Evolutionary conservation across 768 basidiomycete genomes (phyloP).

Genomic region (Sporobolomyces phaffii): DNA sequence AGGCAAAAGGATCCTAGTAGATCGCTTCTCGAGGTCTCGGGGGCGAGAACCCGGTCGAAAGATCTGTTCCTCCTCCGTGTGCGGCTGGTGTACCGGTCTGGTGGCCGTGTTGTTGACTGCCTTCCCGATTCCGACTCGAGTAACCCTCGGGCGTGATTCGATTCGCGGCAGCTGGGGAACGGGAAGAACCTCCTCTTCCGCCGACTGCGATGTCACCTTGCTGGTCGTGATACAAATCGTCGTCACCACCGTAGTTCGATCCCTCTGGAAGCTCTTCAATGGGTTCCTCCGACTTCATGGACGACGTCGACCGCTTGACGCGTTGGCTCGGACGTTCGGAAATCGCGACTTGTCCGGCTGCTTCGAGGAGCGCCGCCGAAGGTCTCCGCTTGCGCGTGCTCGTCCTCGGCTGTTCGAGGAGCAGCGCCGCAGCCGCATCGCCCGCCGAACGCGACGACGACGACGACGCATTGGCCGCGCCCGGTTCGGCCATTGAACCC

Average conservation of each 20-base stretch:
- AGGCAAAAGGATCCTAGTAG: too few relatives aligned
- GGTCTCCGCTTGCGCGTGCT: conserved; percentile 34
- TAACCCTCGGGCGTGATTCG: too few relatives aligned
- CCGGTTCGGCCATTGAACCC: neutral
- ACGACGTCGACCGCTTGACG: neutral
- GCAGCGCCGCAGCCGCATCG: neutral
- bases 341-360: conserved; percentile 18
- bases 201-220: neutral
- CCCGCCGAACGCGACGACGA: too few relatives aligned
- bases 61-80: neutral
- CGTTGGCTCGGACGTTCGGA: conserved; percentile 16
- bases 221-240: neutral
- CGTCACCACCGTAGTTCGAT: neutral
- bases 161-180: neutral
- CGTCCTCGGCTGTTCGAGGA: conserved; percentile 20
- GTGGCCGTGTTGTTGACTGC: neutral
- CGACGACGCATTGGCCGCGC: neutral
- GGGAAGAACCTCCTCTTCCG: neutral
- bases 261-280: too few relatives aligned
- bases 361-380: conserved; percentile 31
- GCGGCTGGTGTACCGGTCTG: neutral
- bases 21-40: neutral
- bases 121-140: neutral
- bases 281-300: neutral
- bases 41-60: neutral